These are phyloP conservation scores for Mycosphaerelloides madeirae DNA, from an alignment of 2,329 filamentous ascomycete species.

Conservation along the genomic window DNA sequence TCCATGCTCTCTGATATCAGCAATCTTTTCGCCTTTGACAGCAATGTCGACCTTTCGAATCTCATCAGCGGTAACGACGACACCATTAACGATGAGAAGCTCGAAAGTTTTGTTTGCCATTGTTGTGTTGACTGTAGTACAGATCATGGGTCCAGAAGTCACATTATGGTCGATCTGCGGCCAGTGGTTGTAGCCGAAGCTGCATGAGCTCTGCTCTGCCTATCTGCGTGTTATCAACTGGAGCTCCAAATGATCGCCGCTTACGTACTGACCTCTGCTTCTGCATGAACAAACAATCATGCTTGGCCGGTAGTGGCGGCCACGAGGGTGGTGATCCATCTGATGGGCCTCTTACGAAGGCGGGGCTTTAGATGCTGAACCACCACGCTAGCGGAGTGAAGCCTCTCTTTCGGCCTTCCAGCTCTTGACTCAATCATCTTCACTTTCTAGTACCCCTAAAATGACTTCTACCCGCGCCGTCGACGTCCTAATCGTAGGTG, in stretches of 20 bases:
- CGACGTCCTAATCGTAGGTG: conserved; percentile 48
- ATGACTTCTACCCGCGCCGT: conserved; percentile 14
- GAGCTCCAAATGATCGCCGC: no score
- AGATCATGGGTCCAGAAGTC: neutral
- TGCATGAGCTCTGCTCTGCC: conserved; percentile 2
- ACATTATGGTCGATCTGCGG: conserved; percentile 1
- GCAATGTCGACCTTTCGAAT: conserved; percentile 39
- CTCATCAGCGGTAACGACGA: conserved; percentile 40
- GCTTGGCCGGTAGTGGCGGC: no score
- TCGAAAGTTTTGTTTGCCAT: conserved; percentile 25
- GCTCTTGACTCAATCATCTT: neutral
- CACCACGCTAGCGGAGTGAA: no score
- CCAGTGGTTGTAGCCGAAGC: neutral
- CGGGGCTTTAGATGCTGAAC: no score
- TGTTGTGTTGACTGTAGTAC: neutral
- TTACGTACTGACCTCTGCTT: no score
- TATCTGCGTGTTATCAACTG: conserved; percentile 5
- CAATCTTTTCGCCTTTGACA: conserved; percentile 42
- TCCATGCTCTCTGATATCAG: conserved; percentile 32
- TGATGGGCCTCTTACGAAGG: no score
- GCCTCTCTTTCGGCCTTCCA: no score
- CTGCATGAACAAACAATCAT: no score
- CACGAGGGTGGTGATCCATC: no score
- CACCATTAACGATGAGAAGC: conserved; percentile 40
- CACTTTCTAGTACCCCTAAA: neutral